Percentiles rank a stretch among this genome's conserved stretches.
phyloP scores from a whole-genome alignment of 2,329 filamentous ascomycete genomes.

The Colletotrichum lini region DNA sequence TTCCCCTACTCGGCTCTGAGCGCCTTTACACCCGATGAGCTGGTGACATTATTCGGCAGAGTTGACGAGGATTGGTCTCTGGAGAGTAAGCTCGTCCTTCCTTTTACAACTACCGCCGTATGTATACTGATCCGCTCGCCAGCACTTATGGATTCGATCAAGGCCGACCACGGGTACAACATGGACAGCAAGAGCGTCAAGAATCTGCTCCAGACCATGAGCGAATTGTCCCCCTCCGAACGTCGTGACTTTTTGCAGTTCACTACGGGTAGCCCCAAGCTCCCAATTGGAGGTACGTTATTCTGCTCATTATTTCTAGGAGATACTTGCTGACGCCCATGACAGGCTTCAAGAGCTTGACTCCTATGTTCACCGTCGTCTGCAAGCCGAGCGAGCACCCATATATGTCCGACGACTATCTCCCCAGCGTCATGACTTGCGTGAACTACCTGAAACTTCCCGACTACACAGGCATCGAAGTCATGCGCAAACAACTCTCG shows the following conservation, averaged over 20 bases:
- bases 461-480: slow-evolving; percentile 86
- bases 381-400: slow-evolving; percentile 98
- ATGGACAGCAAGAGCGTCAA: slow-evolving; percentile 97
- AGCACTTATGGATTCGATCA: slow-evolving; percentile 98
- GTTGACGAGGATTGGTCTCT: slow-evolving; percentile 97
- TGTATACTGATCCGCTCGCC: slow-evolving; percentile 44
- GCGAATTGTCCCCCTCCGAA: slow-evolving; percentile 80
- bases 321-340: slow-evolving; percentile 26
- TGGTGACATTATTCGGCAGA: slow-evolving; percentile 94
- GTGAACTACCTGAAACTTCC: slow-evolving; percentile 99
- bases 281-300: slow-evolving; percentile 92
- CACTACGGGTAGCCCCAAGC: slow-evolving; percentile 96
- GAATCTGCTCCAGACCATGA: slow-evolving; percentile 95
- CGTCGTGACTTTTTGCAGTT: slow-evolving; percentile 97
- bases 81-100: slow-evolving; percentile 78
- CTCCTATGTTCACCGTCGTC: slow-evolving; percentile 98
- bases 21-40: slow-evolving; percentile 94
- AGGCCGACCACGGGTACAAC: slow-evolving; percentile 98
- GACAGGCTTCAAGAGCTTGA: slow-evolving; percentile 93
- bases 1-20: slow-evolving; percentile 94
- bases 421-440: slow-evolving; percentile 99
- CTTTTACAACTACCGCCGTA: neutral
- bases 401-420: slow-evolving; percentile 93
- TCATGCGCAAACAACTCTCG: slow-evolving; percentile 83
- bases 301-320: slow-evolving; percentile 3